Base-by-base conservation (phyloP, 2,329 filamentous ascomycete genomes). In the Pyrenophora teres region DNA sequence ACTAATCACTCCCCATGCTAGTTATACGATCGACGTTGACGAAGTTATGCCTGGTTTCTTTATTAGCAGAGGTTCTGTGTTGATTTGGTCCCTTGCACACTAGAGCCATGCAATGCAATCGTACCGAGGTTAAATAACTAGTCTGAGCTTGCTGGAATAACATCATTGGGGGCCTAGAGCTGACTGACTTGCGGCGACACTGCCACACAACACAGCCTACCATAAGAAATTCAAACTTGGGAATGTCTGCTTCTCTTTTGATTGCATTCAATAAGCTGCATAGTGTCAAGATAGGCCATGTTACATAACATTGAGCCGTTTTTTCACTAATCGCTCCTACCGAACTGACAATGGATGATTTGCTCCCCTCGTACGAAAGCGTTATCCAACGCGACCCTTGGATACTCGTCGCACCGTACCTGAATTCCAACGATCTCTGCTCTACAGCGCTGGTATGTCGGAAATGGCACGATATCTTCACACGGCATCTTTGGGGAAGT, bases 401-500 rank as follows among this genome's bases (percentile, higher is more conserved):
- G 81, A 68, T 76, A 32, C 75, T 86, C 32, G 74, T 86, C 46
- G 82, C 83, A 7, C 76, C 72, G 13, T 85, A 84, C 57, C 77
- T 86, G 4, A 75, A 77, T 1, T 84, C 83, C 2, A 75, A 77
- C 25, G 81, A 84, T 51, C 75, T 86, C 4, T 85, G 81, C 56
- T 76, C 81, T 19, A 79, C 78, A 6, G 79, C 80, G 4, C 69
- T 85, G 23, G 83, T 86, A 7, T 84, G 79, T 60, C 78, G 73
- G 46, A 73, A 75, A 74, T 86, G 83, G 82, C 81, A 86, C 61
- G 62, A 71, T 23, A 78, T 81, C n/a, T 85, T 86, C 58, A 77
- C 80, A 45, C 82, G 82, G 2, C 79, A 81, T 56, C 75, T 87
- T 1, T 87, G 84, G 84, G 83, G 83, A 13, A 81, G 83, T 61